These are phyloP conservation scores for Coniferiporia sulphurascens DNA, from an alignment of 1,284 basidiomycete species.

Conservation along the genomic window DNA sequence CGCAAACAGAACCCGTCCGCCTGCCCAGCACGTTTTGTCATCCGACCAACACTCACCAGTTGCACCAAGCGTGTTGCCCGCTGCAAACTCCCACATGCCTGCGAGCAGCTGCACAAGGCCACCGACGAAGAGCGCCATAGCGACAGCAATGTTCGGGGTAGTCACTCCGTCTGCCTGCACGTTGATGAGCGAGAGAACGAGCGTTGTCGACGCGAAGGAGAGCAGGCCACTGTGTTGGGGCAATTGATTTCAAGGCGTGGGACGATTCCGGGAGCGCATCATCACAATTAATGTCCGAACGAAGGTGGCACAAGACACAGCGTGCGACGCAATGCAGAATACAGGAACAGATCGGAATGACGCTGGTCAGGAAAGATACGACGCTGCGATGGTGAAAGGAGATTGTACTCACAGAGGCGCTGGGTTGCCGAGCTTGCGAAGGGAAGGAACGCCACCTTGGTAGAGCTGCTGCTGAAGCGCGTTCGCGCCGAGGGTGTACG, in stretches of 20 bases:
- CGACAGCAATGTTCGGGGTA: slow-evolving; percentile 72
- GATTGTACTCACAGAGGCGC: slow-evolving; percentile 41
- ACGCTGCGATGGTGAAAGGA: not conserved
- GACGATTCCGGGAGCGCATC: too few species aligned
- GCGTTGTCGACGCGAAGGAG: slow-evolving; percentile 69
- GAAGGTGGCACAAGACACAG: not conserved
- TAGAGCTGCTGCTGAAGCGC: slow-evolving; percentile 21
- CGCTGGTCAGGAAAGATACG: not conserved
- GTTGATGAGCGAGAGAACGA: slow-evolving; percentile 69
- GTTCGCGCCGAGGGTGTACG: slow-evolving; percentile 17
- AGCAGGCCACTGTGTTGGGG: slow-evolving; percentile 49
- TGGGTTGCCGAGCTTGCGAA: slow-evolving; percentile 43
- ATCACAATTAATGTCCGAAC: too few species aligned
- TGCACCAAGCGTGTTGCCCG: slow-evolving; percentile 66
- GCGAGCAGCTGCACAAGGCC: slow-evolving; percentile 77
- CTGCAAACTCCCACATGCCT: slow-evolving; percentile 80
- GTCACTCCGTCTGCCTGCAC: slow-evolving; percentile 45
- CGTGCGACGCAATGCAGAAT: not conserved
- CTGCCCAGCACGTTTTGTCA: too few species aligned
- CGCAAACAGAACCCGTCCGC: not conserved
- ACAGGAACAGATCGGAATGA: not conserved
- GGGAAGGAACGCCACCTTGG: slow-evolving; percentile 19
- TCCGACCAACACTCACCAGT: slow-evolving; percentile 45
- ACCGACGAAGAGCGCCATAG: slow-evolving; percentile 79
- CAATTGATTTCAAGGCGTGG: too few species aligned